phyloP scores from a whole-genome alignment of 257 asterid species.

The Nicotiana sylvestris region DNA sequence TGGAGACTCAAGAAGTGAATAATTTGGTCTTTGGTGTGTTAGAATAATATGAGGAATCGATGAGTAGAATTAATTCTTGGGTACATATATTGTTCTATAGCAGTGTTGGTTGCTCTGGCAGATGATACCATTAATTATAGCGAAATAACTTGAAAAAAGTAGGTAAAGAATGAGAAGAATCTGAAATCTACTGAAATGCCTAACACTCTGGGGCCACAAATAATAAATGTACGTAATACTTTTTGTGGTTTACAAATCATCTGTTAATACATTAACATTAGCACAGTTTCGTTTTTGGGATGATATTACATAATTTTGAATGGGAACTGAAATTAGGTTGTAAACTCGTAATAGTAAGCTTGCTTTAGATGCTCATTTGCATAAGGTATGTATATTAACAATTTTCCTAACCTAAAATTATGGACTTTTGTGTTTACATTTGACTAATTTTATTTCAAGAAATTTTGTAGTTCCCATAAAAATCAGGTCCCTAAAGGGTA shows the following conservation, averaged over 20 bases:
- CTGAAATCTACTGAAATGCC: neutral
- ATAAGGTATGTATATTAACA: neutral
- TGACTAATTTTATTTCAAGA: neutral
- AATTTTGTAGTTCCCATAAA: neutral
- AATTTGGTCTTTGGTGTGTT: neutral
- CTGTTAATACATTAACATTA: neutral
- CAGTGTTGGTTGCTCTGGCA: neutral
- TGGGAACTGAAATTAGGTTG: neutral
- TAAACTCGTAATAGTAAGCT: neutral
- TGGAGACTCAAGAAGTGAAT: neutral
- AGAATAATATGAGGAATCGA: neutral
- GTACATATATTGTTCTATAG: neutral
- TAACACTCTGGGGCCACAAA: neutral
- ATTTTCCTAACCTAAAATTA: neutral
- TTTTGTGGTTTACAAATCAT: neutral
- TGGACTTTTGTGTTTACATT: neutral
- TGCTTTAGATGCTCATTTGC: neutral
- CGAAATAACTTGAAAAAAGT: neutral
- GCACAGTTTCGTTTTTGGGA: neutral
- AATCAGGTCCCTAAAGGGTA: neutral
- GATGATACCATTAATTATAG: neutral
- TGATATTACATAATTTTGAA: neutral
- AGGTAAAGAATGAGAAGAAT: neutral
- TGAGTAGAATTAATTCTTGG: neutral
- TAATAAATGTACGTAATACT: neutral